Conservation (phyloP, 2,329 filamentous ascomycete genomes). For the Alternaria viburni region DNA sequence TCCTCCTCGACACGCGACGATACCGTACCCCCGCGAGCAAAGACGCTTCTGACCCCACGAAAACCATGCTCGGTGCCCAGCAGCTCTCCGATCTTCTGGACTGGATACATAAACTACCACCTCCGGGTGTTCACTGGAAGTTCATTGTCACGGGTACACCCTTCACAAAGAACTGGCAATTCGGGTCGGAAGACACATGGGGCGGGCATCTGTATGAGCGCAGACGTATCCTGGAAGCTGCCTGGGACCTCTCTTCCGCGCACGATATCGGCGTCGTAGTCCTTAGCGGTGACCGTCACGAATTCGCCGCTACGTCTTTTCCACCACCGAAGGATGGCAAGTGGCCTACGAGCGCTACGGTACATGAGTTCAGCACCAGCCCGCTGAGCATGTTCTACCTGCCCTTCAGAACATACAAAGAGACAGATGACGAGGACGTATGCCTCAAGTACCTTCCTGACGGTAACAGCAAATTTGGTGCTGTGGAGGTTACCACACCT, state of each 20-base stretch:
- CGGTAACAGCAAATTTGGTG: slow-evolving; percentile 88
- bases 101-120: slow-evolving; percentile 76
- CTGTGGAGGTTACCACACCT: slow-evolving; percentile 76
- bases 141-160: slow-evolving; percentile 88
- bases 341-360: slow-evolving; percentile 57
- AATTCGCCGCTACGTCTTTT: slow-evolving; percentile 88
- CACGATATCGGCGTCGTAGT: slow-evolving; percentile 80
- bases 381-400: slow-evolving; percentile 94
- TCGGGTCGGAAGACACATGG: slow-evolving; percentile 91
- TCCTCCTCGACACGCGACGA: slow-evolving; percentile 89
- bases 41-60: slow-evolving; percentile 66
- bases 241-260: slow-evolving; percentile 81
- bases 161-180: slow-evolving; percentile 96
- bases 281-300: slow-evolving; percentile 91
- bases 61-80: slow-evolving; percentile 84
- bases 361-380: slow-evolving; percentile 91
- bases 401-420: slow-evolving; percentile 80
- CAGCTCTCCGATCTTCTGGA: slow-evolving; percentile 81
- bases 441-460: slow-evolving; percentile 84
- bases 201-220: slow-evolving; percentile 87
- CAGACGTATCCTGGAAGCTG: slow-evolving; percentile 78
- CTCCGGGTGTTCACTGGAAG: slow-evolving; percentile 87
- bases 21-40: slow-evolving; percentile 76
- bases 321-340: slow-evolving; percentile 66
- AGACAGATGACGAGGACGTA: slow-evolving; percentile 82